A percentile compares a stretch with the other conserved stretches of the same genome.
Conservation (phyloP, 345 rosid genomes). For the Triadica sebifera region DNA sequence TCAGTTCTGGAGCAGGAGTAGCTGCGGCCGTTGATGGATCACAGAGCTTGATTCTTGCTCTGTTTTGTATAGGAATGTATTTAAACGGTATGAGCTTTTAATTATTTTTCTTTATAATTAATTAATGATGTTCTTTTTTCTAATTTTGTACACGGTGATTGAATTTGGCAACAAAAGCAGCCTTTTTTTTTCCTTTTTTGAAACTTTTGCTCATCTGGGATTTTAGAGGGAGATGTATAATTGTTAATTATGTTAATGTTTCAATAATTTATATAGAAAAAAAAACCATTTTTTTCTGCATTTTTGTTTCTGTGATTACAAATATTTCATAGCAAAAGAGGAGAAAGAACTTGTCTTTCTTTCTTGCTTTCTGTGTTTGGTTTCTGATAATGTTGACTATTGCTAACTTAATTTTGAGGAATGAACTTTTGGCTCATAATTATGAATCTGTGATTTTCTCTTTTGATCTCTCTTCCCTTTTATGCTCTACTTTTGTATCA, state of each 20-base stretch:
- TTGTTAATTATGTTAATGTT: conserved; percentile 21
- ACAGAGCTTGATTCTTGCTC: conserved; percentile 18
- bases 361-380: background rate
- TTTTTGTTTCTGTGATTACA: background rate
- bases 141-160: conserved; percentile 33
- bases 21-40: background rate
- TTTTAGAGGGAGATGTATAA: background rate
- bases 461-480: background rate
- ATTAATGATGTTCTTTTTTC: conserved; percentile 12
- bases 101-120: conserved; percentile 8
- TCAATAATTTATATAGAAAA: conserved; percentile 19
- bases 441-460: no score
- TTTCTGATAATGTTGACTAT: background rate
- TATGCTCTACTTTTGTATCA: background rate
- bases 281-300: background rate
- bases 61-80: conserved; percentile 63
- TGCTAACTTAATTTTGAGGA: background rate
- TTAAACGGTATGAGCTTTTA: conserved; percentile 41
- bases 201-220: background rate
- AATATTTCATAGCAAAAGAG: background rate
- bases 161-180: conserved; percentile 43
- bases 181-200: conserved; percentile 9
- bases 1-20: conserved; percentile 33
- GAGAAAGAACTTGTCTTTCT: background rate
- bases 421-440: background rate